phyloP scores from a whole-genome alignment of 2,329 filamentous ascomycete genomes.

The Cytospora mali region DNA sequence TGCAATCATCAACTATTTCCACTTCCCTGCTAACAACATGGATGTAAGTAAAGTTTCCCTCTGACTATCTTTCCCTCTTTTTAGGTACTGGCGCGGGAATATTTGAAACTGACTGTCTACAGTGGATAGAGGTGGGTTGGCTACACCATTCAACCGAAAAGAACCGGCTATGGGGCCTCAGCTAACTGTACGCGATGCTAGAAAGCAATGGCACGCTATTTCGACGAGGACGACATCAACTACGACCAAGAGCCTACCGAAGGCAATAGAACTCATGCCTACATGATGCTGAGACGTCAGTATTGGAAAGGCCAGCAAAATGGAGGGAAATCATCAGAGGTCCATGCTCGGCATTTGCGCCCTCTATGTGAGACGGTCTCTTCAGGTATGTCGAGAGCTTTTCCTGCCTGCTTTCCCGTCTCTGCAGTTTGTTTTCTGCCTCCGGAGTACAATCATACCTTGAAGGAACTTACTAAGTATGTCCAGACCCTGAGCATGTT shows the following conservation, averaged over 20 bases:
- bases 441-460: neutral
- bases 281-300: neutral
- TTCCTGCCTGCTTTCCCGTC: no score
- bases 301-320: conserved; percentile 14
- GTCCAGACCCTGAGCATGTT: neutral
- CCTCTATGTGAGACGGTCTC: conserved; percentile 5
- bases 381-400: neutral
- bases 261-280: neutral
- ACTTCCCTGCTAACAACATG: conserved; percentile 11
- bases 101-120: neutral
- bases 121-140: conserved; percentile 18
- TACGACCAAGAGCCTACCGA: neutral
- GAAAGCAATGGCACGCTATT: conserved; percentile 6
- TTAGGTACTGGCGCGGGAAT: neutral
- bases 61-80: neutral
- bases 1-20: conserved; percentile 5
- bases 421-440: no score
- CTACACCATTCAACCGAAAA: neutral
- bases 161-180: neutral
- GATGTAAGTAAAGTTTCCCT: neutral
- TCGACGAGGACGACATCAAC: neutral
- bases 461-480: neutral
- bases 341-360: conserved; percentile 8
- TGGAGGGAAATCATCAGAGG: neutral
- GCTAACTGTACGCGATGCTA: neutral